phyloP scores from a whole-genome alignment of 345 rosid species.

The Boechera divaricarpa region DNA sequence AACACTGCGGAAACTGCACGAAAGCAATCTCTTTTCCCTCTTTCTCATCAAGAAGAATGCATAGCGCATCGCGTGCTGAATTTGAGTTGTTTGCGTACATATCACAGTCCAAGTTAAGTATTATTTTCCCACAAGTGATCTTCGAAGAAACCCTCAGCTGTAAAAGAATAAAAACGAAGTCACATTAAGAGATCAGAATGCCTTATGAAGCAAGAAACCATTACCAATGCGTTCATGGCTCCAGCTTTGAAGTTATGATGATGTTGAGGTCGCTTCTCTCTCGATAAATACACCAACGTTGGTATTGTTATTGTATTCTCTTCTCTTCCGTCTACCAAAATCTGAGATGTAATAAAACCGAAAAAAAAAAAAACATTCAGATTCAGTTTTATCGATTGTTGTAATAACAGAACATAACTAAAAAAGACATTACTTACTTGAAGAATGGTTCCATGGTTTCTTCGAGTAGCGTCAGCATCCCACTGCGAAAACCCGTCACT shows the following conservation, averaged over 20 bases:
- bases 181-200: neutral
- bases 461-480: conserved; percentile 50
- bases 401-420: conserved; percentile 9
- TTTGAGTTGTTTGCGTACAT: conserved; percentile 75
- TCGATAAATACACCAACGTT: conserved; percentile 70
- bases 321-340: conserved; percentile 58
- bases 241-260: conserved; percentile 89
- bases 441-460: conserved; percentile 64
- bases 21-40: conserved; percentile 66
- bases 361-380: neutral
- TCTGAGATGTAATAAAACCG: conserved; percentile 40
- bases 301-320: conserved; percentile 57
- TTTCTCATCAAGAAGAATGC: conserved; percentile 81
- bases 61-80: conserved; percentile 67
- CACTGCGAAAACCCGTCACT: conserved; percentile 60
- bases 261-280: conserved; percentile 73
- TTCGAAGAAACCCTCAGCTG: conserved; percentile 75
- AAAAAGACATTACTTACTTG: conserved; percentile 49
- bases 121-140: conserved; percentile 62
- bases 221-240: conserved; percentile 81
- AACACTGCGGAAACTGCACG: conserved; percentile 72
- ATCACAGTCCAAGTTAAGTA: conserved; percentile 80
- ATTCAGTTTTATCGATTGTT: conserved; percentile 2
- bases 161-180: neutral
- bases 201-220: conserved; percentile 11